Percentiles rank a stretch among this genome's conserved stretches.
These are phyloP conservation scores for Coelastrella sp. DNA, from an alignment of 139 green algal species.

Conservation along the genomic window DNA sequence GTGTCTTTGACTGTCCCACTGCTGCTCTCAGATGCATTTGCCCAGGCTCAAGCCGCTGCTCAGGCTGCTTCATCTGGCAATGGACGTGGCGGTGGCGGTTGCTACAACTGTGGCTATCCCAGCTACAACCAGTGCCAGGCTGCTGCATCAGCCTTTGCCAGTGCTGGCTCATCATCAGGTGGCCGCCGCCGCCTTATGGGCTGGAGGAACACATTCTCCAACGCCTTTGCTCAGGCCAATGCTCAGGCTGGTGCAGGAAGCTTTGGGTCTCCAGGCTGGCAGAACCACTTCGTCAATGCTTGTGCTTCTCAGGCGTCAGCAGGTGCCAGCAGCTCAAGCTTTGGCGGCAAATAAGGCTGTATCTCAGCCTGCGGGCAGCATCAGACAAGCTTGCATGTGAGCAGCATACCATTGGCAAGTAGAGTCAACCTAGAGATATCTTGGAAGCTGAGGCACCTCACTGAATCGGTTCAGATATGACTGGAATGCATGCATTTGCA, in stretches of 20 bases:
- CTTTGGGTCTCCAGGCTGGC: background rate
- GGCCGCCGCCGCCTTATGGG: background rate
- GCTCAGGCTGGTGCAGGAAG: background rate
- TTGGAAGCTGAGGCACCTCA: background rate
- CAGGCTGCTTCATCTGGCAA: background rate
- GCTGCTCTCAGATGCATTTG: background rate
- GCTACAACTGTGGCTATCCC: background rate
- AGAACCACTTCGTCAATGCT: background rate
- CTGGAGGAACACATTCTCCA: background rate
- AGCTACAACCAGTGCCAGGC: background rate
- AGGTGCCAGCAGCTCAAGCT: background rate
- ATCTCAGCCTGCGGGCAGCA: too few species aligned
- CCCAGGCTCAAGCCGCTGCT: background rate
- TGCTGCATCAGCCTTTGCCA: background rate
- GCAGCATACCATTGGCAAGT: background rate
- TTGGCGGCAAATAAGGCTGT: background rate
- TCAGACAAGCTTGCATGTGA: too few species aligned
- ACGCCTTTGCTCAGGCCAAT: conserved; percentile 6
- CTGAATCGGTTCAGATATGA: background rate
- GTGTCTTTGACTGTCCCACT: too few species aligned
- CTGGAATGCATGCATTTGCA: too few species aligned
- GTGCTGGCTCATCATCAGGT: background rate
- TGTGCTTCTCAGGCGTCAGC: background rate
- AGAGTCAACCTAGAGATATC: background rate
- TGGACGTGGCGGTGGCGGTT: background rate